phyloP scores from a whole-genome alignment of 2,329 filamentous ascomycete species.

The Byssoonygena ceratinophila region DNA sequence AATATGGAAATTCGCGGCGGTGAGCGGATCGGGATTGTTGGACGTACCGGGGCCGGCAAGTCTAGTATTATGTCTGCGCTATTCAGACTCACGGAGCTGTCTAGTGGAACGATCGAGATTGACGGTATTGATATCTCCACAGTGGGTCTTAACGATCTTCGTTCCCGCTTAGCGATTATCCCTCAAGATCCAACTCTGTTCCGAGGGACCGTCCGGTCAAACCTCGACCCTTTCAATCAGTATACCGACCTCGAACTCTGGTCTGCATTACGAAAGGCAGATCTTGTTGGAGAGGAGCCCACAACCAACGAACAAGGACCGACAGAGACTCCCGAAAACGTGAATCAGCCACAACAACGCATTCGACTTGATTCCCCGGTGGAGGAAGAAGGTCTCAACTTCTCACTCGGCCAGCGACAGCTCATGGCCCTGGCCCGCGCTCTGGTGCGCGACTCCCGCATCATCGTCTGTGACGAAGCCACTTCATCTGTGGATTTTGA shows the following conservation, averaged over 20 bases:
- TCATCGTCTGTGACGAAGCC: conserved; percentile 95
- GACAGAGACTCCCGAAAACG: conserved; percentile 5
- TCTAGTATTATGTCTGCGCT: conserved; percentile 39
- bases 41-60: conserved; percentile 38
- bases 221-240: conserved; percentile 38
- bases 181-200: conserved; percentile 40
- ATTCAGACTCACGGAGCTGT: conserved; percentile 36
- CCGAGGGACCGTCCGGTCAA: conserved; percentile 36
- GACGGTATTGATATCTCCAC: conserved; percentile 36
- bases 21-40: conserved; percentile 41
- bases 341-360: conserved; percentile 32
- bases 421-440: conserved; percentile 89
- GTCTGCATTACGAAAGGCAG: conserved; percentile 37
- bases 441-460: conserved; percentile 73
- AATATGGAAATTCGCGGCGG: conserved; percentile 38
- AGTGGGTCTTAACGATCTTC: conserved; percentile 34
- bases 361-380: conserved; percentile 76
- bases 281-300: conserved; percentile 40
- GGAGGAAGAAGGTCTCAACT: conserved; percentile 91
- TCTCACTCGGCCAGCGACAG: conserved; percentile 87
- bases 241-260: conserved; percentile 39
- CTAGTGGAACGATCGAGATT: conserved; percentile 33
- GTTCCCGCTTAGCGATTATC: conserved; percentile 36
- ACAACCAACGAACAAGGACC: conserved; percentile 17
- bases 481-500: conserved; percentile 91